Percentiles rank a stretch among this genome's conserved stretches.
Evolutionary conservation across 2,329 filamentous ascomycete species (phyloP).

Genomic region (Ophiocordyceps camponoti-leonardi): DNA sequence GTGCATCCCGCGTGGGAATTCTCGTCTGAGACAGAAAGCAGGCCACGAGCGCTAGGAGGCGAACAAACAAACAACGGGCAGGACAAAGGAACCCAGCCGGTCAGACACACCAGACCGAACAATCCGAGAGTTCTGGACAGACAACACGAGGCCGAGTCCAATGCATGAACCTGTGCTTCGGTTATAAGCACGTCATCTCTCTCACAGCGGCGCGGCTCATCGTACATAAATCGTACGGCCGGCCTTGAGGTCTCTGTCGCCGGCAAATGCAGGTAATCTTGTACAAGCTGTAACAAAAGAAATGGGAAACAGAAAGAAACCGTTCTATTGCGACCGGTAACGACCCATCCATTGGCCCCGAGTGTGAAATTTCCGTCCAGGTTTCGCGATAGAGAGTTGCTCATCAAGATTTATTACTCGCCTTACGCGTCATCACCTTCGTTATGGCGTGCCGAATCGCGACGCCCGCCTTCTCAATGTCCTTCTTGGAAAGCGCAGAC

Average conservation of each 20-base stretch:
- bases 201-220: too few relatives aligned
- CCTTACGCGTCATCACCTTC: constrained; percentile 62
- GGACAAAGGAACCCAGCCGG: too few relatives aligned
- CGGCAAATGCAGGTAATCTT: too few relatives aligned
- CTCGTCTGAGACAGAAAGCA: neutral
- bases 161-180: neutral
- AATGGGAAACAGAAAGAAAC: too few relatives aligned
- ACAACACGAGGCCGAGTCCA: neutral
- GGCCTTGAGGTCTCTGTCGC: too few relatives aligned
- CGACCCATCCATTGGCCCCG: too few relatives aligned
- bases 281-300: too few relatives aligned
- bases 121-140: neutral
- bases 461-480: constrained; percentile 84
- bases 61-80: too few relatives aligned
- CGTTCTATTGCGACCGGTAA: too few relatives aligned
- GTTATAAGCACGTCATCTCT: neutral
- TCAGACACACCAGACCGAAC: too few relatives aligned
- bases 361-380: too few relatives aligned
- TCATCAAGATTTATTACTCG: constrained; percentile 20
- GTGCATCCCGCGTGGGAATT: neutral
- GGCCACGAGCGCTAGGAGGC: neutral
- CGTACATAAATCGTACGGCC: too few relatives aligned
- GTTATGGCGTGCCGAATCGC: constrained; percentile 84
- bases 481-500: constrained; percentile 75
- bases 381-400: neutral